These are phyloP conservation scores for Penicillium sp. DNA, from an alignment of 2,329 filamentous ascomycete genomes.

Conservation along the genomic window DNA sequence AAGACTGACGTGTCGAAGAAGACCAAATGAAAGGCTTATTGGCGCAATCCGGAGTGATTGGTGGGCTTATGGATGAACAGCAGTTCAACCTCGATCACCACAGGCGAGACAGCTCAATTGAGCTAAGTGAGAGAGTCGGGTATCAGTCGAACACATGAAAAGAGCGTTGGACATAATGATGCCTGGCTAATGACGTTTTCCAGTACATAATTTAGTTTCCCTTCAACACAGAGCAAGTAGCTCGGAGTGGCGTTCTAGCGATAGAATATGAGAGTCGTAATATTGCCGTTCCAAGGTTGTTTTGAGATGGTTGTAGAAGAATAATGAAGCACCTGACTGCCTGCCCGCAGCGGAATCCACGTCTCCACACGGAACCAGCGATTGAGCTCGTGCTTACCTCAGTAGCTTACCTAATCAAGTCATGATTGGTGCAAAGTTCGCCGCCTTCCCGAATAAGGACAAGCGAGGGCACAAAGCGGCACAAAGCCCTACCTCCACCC, in stretches of 20 bases:
- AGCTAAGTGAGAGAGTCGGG: slow-evolving; percentile 7
- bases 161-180: slow-evolving; percentile 7
- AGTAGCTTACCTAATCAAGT: neutral
- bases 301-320: slow-evolving; percentile 2
- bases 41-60: neutral
- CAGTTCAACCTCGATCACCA: slow-evolving; percentile 21
- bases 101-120: slow-evolving; percentile 2
- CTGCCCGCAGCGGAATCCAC: slow-evolving; percentile 3
- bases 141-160: slow-evolving; percentile 3
- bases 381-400: slow-evolving; percentile 7
- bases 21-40: slow-evolving; percentile 11
- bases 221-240: neutral
- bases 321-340: slow-evolving; percentile 7
- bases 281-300: neutral
- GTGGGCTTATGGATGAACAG: slow-evolving; percentile 9
- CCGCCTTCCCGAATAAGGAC: slow-evolving; percentile 26
- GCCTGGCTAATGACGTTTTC: slow-evolving; percentile 10
- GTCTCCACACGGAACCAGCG: slow-evolving; percentile 4
- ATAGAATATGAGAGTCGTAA: slow-evolving; percentile 12
- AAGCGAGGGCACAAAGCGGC: slow-evolving; percentile 43
- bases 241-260: slow-evolving; percentile 7
- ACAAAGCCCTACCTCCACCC: slow-evolving; percentile 28
- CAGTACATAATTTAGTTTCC: slow-evolving; percentile 13
- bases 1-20: slow-evolving; percentile 33
- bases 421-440: slow-evolving; percentile 20